A percentile compares a stretch with the other conserved stretches of the same genome.
Conservation (phyloP, 2,329 filamentous ascomycete species). For the Botrytis sinoallii region DNA sequence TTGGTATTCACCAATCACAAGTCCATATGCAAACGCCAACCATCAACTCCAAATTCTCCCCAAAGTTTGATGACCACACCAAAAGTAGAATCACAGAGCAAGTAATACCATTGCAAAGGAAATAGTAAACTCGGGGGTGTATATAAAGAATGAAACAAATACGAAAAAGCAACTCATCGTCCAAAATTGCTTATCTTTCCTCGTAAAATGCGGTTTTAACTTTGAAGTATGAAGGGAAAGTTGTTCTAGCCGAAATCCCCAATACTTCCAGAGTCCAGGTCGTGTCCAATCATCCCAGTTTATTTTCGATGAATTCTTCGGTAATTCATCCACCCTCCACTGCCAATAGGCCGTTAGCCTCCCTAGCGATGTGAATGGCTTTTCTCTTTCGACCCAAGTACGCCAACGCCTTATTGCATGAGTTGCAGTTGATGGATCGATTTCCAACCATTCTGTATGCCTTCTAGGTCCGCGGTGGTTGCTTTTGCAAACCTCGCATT, state of each 20-base stretch:
- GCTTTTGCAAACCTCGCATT: slow-evolving; percentile 11
- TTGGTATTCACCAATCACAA: not conserved
- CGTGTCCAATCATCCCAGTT: slow-evolving; percentile 25
- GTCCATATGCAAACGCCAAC: not conserved
- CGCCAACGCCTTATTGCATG: slow-evolving; percentile 22
- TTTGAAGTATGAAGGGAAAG: not conserved
- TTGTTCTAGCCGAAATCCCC: not conserved
- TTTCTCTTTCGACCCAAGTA: slow-evolving; percentile 21
- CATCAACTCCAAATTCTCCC: not conserved
- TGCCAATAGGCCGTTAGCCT: slow-evolving; percentile 24
- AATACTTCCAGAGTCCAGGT: not conserved
- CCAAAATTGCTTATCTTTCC: slow-evolving; percentile 13
- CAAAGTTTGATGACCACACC: not conserved
- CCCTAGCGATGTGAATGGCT: slow-evolving; percentile 20
- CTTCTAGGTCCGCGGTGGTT: not conserved
- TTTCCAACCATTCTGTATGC: slow-evolving; percentile 27
- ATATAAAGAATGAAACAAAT: not conserved
- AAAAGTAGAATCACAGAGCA: not conserved
- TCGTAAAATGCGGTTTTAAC: not conserved
- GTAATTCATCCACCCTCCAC: slow-evolving; percentile 23
- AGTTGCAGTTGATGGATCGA: slow-evolving; percentile 16
- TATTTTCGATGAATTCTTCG: slow-evolving; percentile 13
- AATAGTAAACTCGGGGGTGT: not conserved
- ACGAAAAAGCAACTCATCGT: not conserved
- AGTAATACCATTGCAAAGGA: not conserved